Base-by-base conservation (phyloP, 1,284 basidiomycete genomes). In the Acaromyces ingoldii region DNA sequence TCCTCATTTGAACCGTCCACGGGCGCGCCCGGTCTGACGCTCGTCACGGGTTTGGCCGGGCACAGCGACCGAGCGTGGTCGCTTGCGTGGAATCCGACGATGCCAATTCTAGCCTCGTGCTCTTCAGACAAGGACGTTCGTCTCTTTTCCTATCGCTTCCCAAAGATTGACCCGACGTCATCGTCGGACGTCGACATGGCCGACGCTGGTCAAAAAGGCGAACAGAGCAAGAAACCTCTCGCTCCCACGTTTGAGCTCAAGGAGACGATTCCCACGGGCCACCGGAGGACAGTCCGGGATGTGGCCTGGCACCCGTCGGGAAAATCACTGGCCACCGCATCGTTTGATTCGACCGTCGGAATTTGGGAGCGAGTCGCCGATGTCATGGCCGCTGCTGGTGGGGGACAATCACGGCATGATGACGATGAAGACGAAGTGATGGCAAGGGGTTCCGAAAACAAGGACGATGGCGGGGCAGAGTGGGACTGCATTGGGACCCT, bases 61-160 rank as follows among this genome's bases (percentile, higher is more conserved):
- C 67, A 67, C 42, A 47, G 57, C 25, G 63, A 58, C 84, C 17
- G 60, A 6, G 72, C 68, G 17, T 98, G 93, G 93, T 80, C 85
- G 55, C 80, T 91, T 26, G 85, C 90, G 6, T 98, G 92, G 90
- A 97, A 96, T 73, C 89, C 91, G 0, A 78, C 81, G 5, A 83
- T 86, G 57, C 83, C 88, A 0, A 75, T 93, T 13, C 79, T 98
- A 13, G 91, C 93, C 0, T 90, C 91, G 4, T 97, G 92, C 75
- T 96, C 92, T 2, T 85, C 88, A 6, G 93, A 98, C 78, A 93
- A 91, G 76, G 85, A 89, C 2, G 87, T 97, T 53, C 82, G 90
- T 37, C 77, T 98, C 51, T 93, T 89, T 75, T 80, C 80, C 24
- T 96, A 92, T 77, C 76, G 77, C 24, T 66, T 76, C 25, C 61